Percentiles rank a stretch among this genome's conserved stretches.
Evolutionary conservation across 2,329 filamentous ascomycete species (phyloP).

Genomic region (Fonsecaea multimorphosa): DNA sequence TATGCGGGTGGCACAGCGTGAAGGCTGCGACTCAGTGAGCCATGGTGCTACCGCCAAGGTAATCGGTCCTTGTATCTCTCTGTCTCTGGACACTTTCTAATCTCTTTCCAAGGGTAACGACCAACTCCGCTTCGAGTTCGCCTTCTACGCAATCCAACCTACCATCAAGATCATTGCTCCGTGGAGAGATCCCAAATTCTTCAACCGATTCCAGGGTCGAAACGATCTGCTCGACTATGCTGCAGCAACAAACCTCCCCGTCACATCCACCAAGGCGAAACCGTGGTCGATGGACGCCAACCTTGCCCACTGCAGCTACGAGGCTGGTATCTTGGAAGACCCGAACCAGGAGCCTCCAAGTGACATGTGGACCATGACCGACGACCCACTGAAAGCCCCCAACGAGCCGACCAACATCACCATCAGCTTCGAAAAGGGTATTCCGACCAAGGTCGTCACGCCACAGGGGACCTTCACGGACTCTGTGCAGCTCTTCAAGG

Average conservation of each 20-base stretch:
- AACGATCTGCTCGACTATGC: slow-evolving; percentile 58
- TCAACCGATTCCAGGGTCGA: slow-evolving; percentile 56
- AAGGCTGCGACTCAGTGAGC: slow-evolving; percentile 49
- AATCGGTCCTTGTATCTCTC: background rate
- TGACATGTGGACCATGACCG: slow-evolving; percentile 80
- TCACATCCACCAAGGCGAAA: slow-evolving; percentile 54
- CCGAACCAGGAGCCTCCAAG: slow-evolving; percentile 65
- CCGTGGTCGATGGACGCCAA: slow-evolving; percentile 73
- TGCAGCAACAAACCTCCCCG: slow-evolving; percentile 38
- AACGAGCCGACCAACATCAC: slow-evolving; percentile 74
- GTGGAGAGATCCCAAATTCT: slow-evolving; percentile 57
- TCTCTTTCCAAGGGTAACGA: slow-evolving; percentile 50
- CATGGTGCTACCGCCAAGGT: slow-evolving; percentile 53
- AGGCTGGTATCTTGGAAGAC: slow-evolving; percentile 74
- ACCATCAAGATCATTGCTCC: slow-evolving; percentile 56
- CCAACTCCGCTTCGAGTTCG: slow-evolving; percentile 58
- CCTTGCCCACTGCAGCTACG: slow-evolving; percentile 69
- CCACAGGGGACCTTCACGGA: slow-evolving; percentile 69
- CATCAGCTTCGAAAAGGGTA: slow-evolving; percentile 73
- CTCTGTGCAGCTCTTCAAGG: slow-evolving; percentile 73
- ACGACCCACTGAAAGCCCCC: slow-evolving; percentile 53
- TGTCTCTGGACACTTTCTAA: background rate
- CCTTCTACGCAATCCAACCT: slow-evolving; percentile 56
- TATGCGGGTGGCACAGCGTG: slow-evolving; percentile 49
- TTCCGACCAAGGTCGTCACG: slow-evolving; percentile 71